Evolutionary conservation across 345 rosid species (phyloP).

Genomic region (Arabidopsis thaliana): DNA sequence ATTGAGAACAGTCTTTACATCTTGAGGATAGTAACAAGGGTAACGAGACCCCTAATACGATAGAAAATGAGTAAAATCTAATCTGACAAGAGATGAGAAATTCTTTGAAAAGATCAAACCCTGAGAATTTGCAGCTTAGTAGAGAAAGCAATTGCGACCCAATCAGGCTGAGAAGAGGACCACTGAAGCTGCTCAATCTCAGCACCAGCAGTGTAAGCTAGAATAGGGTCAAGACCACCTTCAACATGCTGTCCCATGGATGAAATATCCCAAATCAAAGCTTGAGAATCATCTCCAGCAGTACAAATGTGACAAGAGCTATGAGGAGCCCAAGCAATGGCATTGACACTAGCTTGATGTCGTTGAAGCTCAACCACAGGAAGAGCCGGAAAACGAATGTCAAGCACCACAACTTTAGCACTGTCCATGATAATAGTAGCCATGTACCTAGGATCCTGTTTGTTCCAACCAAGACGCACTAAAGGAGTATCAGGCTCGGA

Average conservation of each 20-base stretch:
- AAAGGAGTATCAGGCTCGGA: conserved; percentile 92
- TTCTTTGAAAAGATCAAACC: conserved; percentile 54
- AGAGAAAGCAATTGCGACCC: conserved; percentile 98
- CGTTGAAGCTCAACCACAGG: conserved; percentile 95
- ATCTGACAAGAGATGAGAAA: conserved; percentile 4
- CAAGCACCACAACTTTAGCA: conserved; percentile 88
- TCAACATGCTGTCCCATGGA: conserved; percentile 96
- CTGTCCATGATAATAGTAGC: conserved; percentile 97
- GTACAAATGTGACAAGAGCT: conserved; percentile 97
- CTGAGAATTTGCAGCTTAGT: conserved; percentile 95
- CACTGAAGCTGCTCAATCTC: conserved; percentile 98
- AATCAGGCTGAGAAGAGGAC: conserved; percentile 98
- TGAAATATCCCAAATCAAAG: conserved; percentile 94
- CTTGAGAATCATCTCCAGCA: conserved; percentile 96
- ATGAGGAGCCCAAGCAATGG: conserved; percentile 99
- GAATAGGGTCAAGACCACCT: conserved; percentile 93
- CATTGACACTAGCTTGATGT: conserved; percentile 89
- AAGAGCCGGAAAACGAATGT: conserved; percentile 89
- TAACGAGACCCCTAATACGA: conserved; percentile 19
- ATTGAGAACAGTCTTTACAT: conserved; percentile 40
- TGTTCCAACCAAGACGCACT: conserved; percentile 96
- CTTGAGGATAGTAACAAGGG: conserved; percentile 29
- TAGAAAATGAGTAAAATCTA: conserved; percentile 15
- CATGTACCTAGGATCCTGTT: conserved; percentile 98
- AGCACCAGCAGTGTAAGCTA: conserved; percentile 94